Conservation (phyloP, 106 monocot species). For the Acorus gramineus region DNA sequence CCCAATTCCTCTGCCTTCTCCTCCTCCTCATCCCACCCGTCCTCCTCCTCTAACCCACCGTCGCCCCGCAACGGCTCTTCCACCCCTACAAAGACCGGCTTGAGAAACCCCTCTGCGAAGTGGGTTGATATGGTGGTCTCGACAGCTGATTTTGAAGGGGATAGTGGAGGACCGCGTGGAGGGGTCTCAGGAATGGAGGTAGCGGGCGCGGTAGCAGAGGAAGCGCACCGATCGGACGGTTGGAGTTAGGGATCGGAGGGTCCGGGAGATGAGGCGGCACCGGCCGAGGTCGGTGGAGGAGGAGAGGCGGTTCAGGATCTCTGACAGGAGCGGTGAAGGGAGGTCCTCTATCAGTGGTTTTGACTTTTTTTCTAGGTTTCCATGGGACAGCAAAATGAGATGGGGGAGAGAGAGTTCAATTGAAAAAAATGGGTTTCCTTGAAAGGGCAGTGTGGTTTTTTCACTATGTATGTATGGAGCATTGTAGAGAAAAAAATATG, state of each 20-base stretch:
- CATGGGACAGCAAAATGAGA: too few species aligned
- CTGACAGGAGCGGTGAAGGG: neutral
- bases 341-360: neutral
- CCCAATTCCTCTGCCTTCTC: conserved; percentile 39
- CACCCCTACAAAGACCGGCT: conserved; percentile 10
- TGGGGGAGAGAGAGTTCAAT: too few species aligned
- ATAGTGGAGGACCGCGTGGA: neutral
- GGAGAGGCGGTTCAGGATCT: neutral
- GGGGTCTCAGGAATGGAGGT: conserved; percentile 16
- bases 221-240: conserved; percentile 11
- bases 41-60: too few species aligned
- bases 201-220: conserved; percentile 22
- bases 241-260: neutral
- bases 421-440: too few species aligned
- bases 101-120: neutral
- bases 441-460: too few species aligned
- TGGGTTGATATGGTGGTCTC: conserved; percentile 25
- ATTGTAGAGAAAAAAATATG: too few species aligned
- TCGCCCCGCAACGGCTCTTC: conserved; percentile 1
- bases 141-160: conserved; percentile 30
- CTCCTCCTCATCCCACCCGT: too few species aligned
- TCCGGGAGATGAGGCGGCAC: neutral
- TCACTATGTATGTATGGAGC: too few species aligned
- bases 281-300: neutral
- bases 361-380: too few species aligned